phyloP scores from a whole-genome alignment of 192 early-diverging fungal species.

The Coemansia sp. region DNA sequence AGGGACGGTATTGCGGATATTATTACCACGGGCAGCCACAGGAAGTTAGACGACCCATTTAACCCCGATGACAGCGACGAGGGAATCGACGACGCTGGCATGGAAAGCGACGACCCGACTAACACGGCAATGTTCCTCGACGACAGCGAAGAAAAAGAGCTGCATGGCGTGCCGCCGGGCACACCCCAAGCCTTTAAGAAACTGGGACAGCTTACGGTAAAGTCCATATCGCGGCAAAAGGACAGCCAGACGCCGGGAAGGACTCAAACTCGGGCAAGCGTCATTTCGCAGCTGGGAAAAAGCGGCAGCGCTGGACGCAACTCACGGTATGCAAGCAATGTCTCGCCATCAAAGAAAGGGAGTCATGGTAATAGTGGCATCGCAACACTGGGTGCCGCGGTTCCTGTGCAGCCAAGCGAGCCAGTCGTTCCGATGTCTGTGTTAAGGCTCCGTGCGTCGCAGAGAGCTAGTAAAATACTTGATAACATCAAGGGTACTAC shows the following conservation, averaged over 20 bases:
- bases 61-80: slow-evolving; percentile 17
- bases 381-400: not conserved
- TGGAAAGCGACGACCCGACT: slow-evolving; percentile 40
- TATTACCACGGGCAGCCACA: not conserved
- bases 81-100: not conserved
- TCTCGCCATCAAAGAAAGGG: slow-evolving; percentile 44
- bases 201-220: slow-evolving; percentile 38
- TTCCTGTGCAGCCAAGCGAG: slow-evolving; percentile 12
- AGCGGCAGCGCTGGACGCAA: slow-evolving; percentile 4
- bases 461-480: slow-evolving; percentile 28
- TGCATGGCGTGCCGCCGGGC: slow-evolving; percentile 24
- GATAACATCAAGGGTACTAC: slow-evolving; percentile 23
- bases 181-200: slow-evolving; percentile 38
- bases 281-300: not conserved
- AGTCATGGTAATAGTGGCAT: not conserved
- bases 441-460: slow-evolving; percentile 20
- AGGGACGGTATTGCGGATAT: slow-evolving; percentile 9
- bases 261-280: not conserved
- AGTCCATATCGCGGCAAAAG: slow-evolving; percentile 45
- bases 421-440: slow-evolving; percentile 20
- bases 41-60: not conserved
- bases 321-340: slow-evolving; percentile 10
- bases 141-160: slow-evolving; percentile 46
- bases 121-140: slow-evolving; percentile 53
- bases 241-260: slow-evolving; percentile 41